These are phyloP conservation scores for Grosmannia huntii DNA, from an alignment of 2,329 filamentous ascomycete genomes.

Conservation along the genomic window DNA sequence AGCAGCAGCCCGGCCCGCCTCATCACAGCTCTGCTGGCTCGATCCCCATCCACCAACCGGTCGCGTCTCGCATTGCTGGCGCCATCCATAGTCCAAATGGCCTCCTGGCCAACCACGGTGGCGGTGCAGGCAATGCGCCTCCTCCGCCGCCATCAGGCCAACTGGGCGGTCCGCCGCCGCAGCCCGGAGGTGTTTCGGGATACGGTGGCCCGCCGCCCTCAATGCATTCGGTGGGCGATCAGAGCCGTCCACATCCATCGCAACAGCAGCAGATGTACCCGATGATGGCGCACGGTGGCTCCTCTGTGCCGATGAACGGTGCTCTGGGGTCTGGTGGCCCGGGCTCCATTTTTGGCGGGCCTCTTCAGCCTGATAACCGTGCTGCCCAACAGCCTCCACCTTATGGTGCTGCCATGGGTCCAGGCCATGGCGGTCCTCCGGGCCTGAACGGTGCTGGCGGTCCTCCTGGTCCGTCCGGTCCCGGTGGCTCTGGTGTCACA, in stretches of 20 bases:
- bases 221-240: conserved; percentile 38
- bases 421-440: conserved; percentile 21
- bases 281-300: conserved; percentile 32
- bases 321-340: conserved; percentile 47
- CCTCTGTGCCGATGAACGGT: conserved; percentile 33
- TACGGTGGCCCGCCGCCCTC: conserved; percentile 39
- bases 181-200: conserved; percentile 30
- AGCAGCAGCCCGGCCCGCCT: conserved; percentile 44
- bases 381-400: conserved; percentile 48
- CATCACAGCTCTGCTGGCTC: conserved; percentile 83
- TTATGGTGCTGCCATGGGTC: conserved; percentile 32
- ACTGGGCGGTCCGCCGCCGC: conserved; percentile 30
- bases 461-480: conserved; percentile 10
- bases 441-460: conserved; percentile 13
- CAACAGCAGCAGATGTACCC: conserved; percentile 44
- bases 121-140: conserved; percentile 7
- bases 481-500: conserved; percentile 41
- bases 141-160: conserved; percentile 39
- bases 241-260: conserved; percentile 12
- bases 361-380: conserved; percentile 47
- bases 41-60: conserved; percentile 86
- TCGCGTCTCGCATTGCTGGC: conserved; percentile 66
- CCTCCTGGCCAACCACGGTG: conserved; percentile 62
- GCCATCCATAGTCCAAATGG: conserved; percentile 90
- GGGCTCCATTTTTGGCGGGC: conserved; percentile 55